Conservation (phyloP, 2,329 filamentous ascomycete genomes). For the Fusarium sp. region DNA sequence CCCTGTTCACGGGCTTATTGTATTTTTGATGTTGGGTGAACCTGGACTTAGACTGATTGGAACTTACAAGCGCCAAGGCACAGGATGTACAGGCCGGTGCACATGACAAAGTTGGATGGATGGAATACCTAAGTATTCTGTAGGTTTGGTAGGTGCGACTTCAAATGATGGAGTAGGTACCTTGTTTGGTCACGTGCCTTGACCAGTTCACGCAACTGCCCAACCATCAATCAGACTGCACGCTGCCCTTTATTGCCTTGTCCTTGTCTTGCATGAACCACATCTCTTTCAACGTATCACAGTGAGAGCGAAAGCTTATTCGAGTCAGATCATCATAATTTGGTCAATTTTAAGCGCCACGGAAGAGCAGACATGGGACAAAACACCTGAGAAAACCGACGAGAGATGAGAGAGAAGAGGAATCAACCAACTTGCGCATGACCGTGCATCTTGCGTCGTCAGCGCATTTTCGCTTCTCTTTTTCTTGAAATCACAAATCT, state of each 20-base stretch:
- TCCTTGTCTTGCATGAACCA: constrained; percentile 39
- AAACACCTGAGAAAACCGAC: constrained; percentile 13
- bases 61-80: not conserved
- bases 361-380: constrained; percentile 26
- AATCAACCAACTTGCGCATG: constrained; percentile 17
- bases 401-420: constrained; percentile 38
- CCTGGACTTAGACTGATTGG: not conserved
- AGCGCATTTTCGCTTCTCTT: not conserved
- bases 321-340: not conserved
- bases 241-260: constrained; percentile 6
- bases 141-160: constrained; percentile 11
- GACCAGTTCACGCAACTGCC: not conserved
- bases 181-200: constrained; percentile 19
- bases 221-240: constrained; percentile 24
- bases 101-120: not conserved
- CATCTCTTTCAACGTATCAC: constrained; percentile 15
- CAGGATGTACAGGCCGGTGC: not conserved
- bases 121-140: not conserved
- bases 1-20: not conserved
- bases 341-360: constrained; percentile 4
- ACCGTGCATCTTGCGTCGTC: constrained; percentile 21
- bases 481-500: not conserved
- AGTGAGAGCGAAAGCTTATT: not conserved
- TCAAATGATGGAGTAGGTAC: not conserved
- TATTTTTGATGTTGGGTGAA: not conserved